Conservation (phyloP, 2,329 filamentous ascomycete species). For the Blumeriella jaapii region DNA sequence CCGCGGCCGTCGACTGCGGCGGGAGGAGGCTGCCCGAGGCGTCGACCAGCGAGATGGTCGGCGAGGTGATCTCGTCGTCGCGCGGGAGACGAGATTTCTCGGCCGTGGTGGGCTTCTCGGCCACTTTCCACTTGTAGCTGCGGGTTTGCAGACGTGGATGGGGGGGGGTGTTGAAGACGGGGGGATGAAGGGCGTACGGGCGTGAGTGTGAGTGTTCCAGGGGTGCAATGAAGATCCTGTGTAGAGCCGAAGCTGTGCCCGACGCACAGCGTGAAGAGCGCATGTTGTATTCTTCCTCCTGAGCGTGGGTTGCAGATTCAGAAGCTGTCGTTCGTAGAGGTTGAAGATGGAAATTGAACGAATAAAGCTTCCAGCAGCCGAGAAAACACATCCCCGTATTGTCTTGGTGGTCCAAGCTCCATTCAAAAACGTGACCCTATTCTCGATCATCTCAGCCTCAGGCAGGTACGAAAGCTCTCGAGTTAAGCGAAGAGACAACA, state of each 20-base stretch:
- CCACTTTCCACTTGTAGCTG: conserved; percentile 7
- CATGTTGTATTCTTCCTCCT: conserved; percentile 13
- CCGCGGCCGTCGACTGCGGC: conserved; percentile 24
- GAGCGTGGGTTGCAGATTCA: background rate
- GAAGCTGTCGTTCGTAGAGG: background rate
- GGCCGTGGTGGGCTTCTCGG: conserved; percentile 5
- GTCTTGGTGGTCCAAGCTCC: background rate
- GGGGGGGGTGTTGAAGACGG: conserved; percentile 7
- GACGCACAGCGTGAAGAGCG: conserved; percentile 26
- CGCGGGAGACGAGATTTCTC: conserved; percentile 29
- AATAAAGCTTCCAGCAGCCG: background rate
- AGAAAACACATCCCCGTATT: background rate
- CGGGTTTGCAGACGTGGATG: conserved; percentile 4
- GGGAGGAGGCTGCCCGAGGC: conserved; percentile 26
- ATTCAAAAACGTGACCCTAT: conserved; percentile 2
- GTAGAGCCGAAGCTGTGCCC: conserved; percentile 35
- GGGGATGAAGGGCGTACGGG: background rate
- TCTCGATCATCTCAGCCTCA: background rate
- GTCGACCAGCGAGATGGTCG: conserved; percentile 34
- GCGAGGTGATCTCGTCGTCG: conserved; percentile 37
- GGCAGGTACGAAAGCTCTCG: background rate
- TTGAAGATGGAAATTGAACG: background rate
- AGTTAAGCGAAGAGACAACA: too few species aligned
- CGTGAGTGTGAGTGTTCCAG: conserved; percentile 21
- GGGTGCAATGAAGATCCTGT: conserved; percentile 35